These are phyloP conservation scores for Gymnopus androsaceus DNA, from an alignment of 1,284 basidiomycete genomes.

Conservation along the genomic window DNA sequence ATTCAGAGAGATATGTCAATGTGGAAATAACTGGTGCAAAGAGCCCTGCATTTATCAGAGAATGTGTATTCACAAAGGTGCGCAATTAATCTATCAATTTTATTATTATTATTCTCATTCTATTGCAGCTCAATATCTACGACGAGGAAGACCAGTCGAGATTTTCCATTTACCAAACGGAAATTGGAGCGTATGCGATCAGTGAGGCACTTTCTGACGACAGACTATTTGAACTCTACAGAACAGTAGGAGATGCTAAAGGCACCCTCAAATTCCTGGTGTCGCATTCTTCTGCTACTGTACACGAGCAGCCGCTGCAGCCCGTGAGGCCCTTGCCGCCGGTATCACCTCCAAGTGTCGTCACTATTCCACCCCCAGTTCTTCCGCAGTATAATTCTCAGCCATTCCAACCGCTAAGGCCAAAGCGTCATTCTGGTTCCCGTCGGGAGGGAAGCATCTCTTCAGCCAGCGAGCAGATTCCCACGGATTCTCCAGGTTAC, in stretches of 20 bases:
- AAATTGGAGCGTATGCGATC: conserved; percentile 76
- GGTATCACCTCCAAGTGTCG: conserved; percentile 36
- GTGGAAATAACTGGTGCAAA: conserved; percentile 78
- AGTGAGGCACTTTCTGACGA: conserved; percentile 72
- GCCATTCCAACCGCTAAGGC: conserved; percentile 47
- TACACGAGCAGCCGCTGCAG: conserved; percentile 47
- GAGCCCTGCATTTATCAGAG: conserved; percentile 75
- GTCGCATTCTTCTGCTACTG: conserved; percentile 59
- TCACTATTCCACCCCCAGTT: conserved; percentile 53
- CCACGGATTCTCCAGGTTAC: conserved; percentile 59
- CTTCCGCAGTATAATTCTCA: conserved; percentile 36
- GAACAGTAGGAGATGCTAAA: conserved; percentile 68
- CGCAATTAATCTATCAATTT: conserved; percentile 25
- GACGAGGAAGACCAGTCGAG: conserved; percentile 77
- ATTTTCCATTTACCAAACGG: conserved; percentile 83
- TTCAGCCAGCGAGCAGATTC: conserved; percentile 61
- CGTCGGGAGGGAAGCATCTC: conserved; percentile 65
- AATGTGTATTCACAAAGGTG: conserved; percentile 85
- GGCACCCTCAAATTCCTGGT: conserved; percentile 84
- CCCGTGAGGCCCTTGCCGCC: conserved; percentile 29
- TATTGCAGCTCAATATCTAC: conserved; percentile 71
- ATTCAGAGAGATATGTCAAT: conserved; percentile 78
- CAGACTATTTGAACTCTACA: conserved; percentile 71
- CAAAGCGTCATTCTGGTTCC: conserved; percentile 54
- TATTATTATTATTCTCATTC: not conserved